Conservation (phyloP, 352 stramenopile species). For the Phytophthora lateralis region DNA sequence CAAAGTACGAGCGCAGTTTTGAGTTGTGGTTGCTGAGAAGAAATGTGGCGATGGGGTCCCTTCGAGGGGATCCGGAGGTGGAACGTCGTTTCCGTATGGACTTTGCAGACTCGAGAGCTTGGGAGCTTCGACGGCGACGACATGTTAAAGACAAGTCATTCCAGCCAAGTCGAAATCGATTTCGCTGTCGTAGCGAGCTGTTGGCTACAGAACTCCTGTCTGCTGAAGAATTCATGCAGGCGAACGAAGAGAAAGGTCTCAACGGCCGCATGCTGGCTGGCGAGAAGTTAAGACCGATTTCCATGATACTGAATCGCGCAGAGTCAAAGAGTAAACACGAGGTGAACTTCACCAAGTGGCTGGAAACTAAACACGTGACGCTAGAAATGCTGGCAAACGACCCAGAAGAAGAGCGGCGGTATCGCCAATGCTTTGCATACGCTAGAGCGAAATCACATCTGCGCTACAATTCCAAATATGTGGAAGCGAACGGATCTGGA, state of each 20-base stretch:
- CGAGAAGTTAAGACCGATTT: conserved; percentile 1
- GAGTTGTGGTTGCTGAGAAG: not conserved
- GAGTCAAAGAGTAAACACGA: conserved; percentile 4
- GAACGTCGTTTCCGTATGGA: conserved; percentile 11
- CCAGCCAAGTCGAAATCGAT: not conserved
- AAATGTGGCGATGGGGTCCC: conserved; percentile 3
- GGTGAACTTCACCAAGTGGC: conserved; percentile 6
- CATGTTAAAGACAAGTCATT: not conserved
- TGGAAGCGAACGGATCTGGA: not conserved
- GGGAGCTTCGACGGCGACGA: conserved; percentile 3
- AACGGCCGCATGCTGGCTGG: not conserved
- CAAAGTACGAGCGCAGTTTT: conserved; percentile 9
- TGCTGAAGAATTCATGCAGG: not conserved
- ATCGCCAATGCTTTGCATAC: conserved; percentile 18
- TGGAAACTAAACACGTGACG: not conserved
- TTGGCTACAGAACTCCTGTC: conserved; percentile 1
- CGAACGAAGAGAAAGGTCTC: not conserved
- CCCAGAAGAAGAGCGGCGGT: conserved; percentile 17
- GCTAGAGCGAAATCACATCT: not conserved
- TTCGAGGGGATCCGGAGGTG: not conserved
- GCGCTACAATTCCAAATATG: not conserved
- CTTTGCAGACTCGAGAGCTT: conserved; percentile 7
- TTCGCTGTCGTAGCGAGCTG: conserved; percentile 1
- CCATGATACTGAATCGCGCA: conserved; percentile 4
- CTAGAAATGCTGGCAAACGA: conserved; percentile 2